Conservation (phyloP, 257 asterid genomes). For the Schizonepeta tenuifolia region DNA sequence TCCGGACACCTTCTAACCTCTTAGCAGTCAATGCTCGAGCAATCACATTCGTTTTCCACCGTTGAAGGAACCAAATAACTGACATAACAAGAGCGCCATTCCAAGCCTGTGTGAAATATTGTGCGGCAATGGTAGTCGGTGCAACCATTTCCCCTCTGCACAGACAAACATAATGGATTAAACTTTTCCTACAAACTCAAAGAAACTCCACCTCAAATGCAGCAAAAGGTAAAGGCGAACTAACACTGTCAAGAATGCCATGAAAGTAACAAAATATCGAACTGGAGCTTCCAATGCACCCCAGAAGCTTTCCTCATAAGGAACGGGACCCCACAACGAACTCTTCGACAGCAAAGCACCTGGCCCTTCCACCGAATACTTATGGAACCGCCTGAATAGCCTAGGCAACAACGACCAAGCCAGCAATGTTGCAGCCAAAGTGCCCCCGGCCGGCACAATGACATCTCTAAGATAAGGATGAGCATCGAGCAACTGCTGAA, state of each 20-base stretch:
- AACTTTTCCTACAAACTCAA: constrained; percentile 1
- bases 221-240: constrained; percentile 34
- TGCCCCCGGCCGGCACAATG: constrained; percentile 77
- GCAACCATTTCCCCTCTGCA: constrained; percentile 85
- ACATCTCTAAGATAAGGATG: constrained; percentile 87
- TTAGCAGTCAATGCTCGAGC: constrained; percentile 60
- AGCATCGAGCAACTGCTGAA: constrained; percentile 68
- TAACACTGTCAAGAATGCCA: constrained; percentile 83
- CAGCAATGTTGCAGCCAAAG: constrained; percentile 65
- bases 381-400: constrained; percentile 70
- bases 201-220: constrained; percentile 2
- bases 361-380: constrained; percentile 67
- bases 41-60: constrained; percentile 86
- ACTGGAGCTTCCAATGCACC: constrained; percentile 89
- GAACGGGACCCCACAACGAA: constrained; percentile 70
- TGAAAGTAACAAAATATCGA: constrained; percentile 68
- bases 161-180: constrained; percentile 21
- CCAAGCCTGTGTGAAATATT: constrained; percentile 74
- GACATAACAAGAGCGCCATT: constrained; percentile 73
- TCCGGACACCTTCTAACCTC: constrained; percentile 49
- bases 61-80: constrained; percentile 79
- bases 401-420: constrained; percentile 88
- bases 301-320: constrained; percentile 91
- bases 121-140: constrained; percentile 65
- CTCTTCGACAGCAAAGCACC: constrained; percentile 60